These are phyloP conservation scores for Boletus rubescentipes DNA, from an alignment of 768 basidiomycete genomes.

Conservation along the genomic window DNA sequence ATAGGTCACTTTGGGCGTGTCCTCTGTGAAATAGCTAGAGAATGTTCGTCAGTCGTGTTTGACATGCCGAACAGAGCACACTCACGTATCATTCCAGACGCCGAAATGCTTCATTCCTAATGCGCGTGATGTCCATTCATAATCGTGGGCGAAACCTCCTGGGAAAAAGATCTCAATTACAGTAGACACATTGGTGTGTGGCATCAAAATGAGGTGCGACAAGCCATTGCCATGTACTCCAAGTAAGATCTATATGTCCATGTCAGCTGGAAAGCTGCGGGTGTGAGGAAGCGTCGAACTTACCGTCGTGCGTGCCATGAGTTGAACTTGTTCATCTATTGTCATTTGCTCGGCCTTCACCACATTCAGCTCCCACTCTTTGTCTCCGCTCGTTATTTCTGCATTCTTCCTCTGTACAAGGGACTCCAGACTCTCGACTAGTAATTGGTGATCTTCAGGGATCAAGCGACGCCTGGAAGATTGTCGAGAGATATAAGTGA, in stretches of 20 bases:
- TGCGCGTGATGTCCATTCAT: slow-evolving; percentile 77
- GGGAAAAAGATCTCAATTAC: slow-evolving; percentile 88
- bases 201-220: slow-evolving; percentile 85
- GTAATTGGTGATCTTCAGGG: slow-evolving; percentile 50
- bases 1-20: slow-evolving; percentile 56
- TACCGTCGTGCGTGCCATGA: slow-evolving; percentile 70
- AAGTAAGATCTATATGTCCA: slow-evolving; percentile 51
- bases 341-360: slow-evolving; percentile 63
- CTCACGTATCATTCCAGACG: slow-evolving; percentile 78
- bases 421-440: slow-evolving; percentile 53
- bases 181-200: slow-evolving; percentile 66
- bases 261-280: not conserved
- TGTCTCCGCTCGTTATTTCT: slow-evolving; percentile 16
- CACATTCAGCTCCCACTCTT: slow-evolving; percentile 60
- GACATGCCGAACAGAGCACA: slow-evolving; percentile 11
- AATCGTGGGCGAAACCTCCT: slow-evolving; percentile 79
- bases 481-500: slow-evolving; percentile 76
- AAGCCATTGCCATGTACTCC: slow-evolving; percentile 82
- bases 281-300: slow-evolving; percentile 21
- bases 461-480: slow-evolving; percentile 49
- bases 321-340: slow-evolving; percentile 72
- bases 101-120: slow-evolving; percentile 75
- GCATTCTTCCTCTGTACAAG: slow-evolving; percentile 43
- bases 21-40: slow-evolving; percentile 22
- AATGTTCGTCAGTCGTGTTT: not conserved